Conservation (phyloP, 257 asterid genomes). For the Ilex aquifolium region DNA sequence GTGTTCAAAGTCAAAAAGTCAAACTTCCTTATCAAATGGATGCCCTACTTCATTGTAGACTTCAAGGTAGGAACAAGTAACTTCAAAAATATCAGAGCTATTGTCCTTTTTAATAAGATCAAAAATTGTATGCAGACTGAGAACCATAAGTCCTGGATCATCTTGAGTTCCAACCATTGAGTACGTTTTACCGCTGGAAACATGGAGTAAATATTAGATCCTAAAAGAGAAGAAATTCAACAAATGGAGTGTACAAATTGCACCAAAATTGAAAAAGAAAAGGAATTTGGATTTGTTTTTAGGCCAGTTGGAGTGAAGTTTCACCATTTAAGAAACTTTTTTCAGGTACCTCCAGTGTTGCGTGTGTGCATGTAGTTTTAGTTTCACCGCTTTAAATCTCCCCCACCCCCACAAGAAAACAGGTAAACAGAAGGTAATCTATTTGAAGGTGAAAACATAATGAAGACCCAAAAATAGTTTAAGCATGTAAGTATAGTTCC, state of each 20-base stretch:
- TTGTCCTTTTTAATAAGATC: constrained; percentile 65
- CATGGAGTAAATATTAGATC: constrained; percentile 6
- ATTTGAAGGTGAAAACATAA: neutral
- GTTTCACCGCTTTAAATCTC: too few relatives aligned
- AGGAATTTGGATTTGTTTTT: neutral
- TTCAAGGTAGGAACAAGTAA: constrained; percentile 92
- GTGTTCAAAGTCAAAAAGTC: neutral
- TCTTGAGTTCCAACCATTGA: constrained; percentile 90
- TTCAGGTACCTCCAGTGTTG: neutral
- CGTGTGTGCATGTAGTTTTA: too few relatives aligned
- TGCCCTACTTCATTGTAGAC: constrained; percentile 86
- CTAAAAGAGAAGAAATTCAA: neutral
- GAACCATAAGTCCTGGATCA: constrained; percentile 98
- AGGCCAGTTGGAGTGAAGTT: neutral
- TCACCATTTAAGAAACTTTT: neutral
- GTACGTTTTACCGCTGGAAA: constrained; percentile 86
- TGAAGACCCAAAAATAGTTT: too few relatives aligned
- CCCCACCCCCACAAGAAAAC: neutral
- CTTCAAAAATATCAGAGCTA: constrained; percentile 62
- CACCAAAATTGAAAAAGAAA: neutral
- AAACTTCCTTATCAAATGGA: constrained; percentile 1
- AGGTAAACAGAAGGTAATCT: neutral
- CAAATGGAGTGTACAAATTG: neutral
- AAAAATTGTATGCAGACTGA: constrained; percentile 80
- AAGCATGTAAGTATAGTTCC: too few relatives aligned